phyloP scores from a whole-genome alignment of 1,284 basidiomycete species.

The Sanghuangporus weigelae region DNA sequence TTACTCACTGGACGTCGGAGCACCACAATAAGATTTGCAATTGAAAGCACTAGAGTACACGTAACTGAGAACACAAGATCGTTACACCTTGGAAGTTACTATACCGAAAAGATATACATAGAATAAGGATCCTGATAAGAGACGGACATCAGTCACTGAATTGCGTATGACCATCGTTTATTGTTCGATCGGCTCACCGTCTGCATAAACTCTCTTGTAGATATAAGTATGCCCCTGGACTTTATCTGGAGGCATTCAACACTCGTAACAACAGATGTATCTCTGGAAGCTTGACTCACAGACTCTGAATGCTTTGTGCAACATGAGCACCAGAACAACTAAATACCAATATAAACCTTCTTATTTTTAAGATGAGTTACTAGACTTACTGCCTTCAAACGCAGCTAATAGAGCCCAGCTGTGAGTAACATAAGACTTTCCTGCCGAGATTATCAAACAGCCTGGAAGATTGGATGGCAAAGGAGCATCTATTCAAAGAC shows the following conservation, averaged over 20 bases:
- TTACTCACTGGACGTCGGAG: neutral
- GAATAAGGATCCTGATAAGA: neutral
- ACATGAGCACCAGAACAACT: neutral
- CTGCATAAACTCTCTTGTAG: constrained; percentile 1
- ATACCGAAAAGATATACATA: constrained; percentile 5
- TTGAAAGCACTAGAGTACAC: neutral
- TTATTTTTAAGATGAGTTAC: neutral
- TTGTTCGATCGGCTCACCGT: neutral
- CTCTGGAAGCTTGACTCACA: neutral
- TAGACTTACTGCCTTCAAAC: neutral
- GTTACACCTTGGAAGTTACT: neutral
- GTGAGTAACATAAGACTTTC: neutral
- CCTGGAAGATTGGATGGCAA: neutral
- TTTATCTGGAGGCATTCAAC: neutral
- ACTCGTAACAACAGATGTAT: neutral
- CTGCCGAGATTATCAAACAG: neutral
- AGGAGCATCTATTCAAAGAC: neutral
- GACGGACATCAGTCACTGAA: neutral
- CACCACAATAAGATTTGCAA: neutral
- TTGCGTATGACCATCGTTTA: neutral
- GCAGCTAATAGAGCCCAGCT: neutral
- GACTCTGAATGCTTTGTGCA: neutral
- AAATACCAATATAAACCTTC: too few relatives aligned
- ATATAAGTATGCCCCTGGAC: neutral
- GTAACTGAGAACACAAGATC: neutral